Evolutionary conservation across 768 basidiomycete species (phyloP), one percentile per base, ranked within the genome.

Genomic region (Steccherinum ochraceum): DNA sequence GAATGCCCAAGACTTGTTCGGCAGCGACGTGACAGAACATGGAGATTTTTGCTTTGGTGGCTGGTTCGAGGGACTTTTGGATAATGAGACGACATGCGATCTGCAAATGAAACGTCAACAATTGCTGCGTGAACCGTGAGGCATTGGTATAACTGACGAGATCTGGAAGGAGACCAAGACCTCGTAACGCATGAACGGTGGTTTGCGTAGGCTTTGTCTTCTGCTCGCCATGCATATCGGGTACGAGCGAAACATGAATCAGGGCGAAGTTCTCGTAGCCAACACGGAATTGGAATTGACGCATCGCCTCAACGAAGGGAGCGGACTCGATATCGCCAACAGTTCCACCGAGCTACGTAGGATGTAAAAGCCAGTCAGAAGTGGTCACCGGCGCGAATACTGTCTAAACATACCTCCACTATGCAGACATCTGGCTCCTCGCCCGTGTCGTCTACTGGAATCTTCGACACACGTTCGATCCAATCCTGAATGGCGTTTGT

Each of bases 141-240:
- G n/a, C n/a, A n/a, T n/a, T n/a, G n/a, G n/a, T n/a, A n/a, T n/a
- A n/a, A n/a, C n/a, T 44, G 24, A 93, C 93, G 59, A 99, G 67
- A 69, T 99, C 95, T 43, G 95, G 94, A 11, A 93, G 78, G 3
- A 99, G 73, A 58, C 95, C 95, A 16, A 97, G 77, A 3, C 95
- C 94, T 45, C 95, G 80, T 41, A 98, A 71, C 48, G 92, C 93
- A 59, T 95, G 89, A 11, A 98, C 89, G 16, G 93, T 95, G 13
- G 94, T 95, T 67, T 99, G 95, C 0, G 95, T 99, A 1, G 95
- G 95, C 65, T 99, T 99, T 5, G 95, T 99, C 71, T 99, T 99
- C 64, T 97, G 95, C 67, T 99, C 95, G 50, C 95, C 95, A 49
- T 96, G 93, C 77, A 99, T 91, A 61, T 96, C 92, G 16, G 95